These are phyloP conservation scores for Syzygium jambos DNA, from an alignment of 345 rosid genomes.

Conservation along the genomic window DNA sequence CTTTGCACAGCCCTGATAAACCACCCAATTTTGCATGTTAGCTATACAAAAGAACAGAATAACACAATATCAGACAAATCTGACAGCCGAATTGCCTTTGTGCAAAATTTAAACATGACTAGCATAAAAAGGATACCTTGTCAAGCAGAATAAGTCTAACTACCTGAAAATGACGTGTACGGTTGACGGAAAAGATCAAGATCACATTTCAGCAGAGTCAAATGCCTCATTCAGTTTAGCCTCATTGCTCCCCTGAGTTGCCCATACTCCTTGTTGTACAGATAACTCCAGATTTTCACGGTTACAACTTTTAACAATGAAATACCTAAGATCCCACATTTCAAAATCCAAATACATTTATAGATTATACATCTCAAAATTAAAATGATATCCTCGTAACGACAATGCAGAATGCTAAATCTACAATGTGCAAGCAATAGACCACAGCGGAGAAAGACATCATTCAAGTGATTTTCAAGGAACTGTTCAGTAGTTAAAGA, in stretches of 20 bases:
- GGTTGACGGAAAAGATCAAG: slow-evolving; percentile 88
- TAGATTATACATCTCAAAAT: background rate
- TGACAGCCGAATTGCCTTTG: background rate
- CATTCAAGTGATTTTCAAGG: background rate
- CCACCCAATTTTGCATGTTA: background rate
- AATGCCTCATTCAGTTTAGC: slow-evolving; percentile 96
- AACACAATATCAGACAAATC: background rate
- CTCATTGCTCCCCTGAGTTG: slow-evolving; percentile 99
- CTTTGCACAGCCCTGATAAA: slow-evolving; percentile 90
- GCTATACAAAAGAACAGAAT: background rate
- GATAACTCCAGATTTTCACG: slow-evolving; percentile 94
- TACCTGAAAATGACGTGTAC: slow-evolving; percentile 98
- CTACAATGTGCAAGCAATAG: background rate
- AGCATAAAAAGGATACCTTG: slow-evolving; percentile 3
- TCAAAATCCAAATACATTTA: background rate
- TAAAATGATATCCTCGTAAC: background rate
- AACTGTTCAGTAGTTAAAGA: background rate
- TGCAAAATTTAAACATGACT: background rate
- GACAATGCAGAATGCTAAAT: background rate
- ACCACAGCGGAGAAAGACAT: background rate
- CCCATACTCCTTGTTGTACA: slow-evolving; percentile 99
- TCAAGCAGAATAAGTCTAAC: slow-evolving; percentile 9
- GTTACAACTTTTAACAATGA: slow-evolving; percentile 94
- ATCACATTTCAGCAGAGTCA: slow-evolving; percentile 88
- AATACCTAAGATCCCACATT: slow-evolving; percentile 57